Conservation (phyloP, 176 grass and related monocot species). For the Aegilops tauschii region DNA sequence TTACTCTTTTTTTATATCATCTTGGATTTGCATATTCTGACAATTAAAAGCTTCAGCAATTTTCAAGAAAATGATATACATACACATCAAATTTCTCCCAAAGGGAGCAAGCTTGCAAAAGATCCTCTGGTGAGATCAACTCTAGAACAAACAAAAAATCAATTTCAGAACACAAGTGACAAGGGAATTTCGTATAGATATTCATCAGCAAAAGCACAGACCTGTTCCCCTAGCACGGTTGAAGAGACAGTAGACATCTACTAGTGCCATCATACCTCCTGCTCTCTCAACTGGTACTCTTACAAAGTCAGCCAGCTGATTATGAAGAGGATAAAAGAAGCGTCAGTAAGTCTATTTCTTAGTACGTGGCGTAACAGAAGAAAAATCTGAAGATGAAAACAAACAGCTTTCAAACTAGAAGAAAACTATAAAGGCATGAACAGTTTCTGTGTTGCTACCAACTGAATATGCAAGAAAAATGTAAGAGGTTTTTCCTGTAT, state of each 20-base stretch:
- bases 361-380: neutral
- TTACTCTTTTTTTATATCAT: slow-evolving; percentile 22
- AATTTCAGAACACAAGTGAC: slow-evolving; percentile 22
- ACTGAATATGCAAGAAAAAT: neutral
- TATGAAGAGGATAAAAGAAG: slow-evolving; percentile 19
- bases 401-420: neutral
- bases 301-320: slow-evolving; percentile 87
- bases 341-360: slow-evolving; percentile 3
- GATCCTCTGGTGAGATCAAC: slow-evolving; percentile 96
- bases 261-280: slow-evolving; percentile 93
- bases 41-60: slow-evolving; percentile 29
- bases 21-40: slow-evolving; percentile 30
- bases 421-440: slow-evolving; percentile 2
- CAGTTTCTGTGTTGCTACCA: neutral
- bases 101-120: slow-evolving; percentile 90
- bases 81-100: slow-evolving; percentile 99
- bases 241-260: slow-evolving; percentile 93
- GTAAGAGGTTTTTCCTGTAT: neutral
- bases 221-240: slow-evolving; percentile 97
- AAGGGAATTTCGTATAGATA: slow-evolving; percentile 3
- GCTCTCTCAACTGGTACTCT: slow-evolving; percentile 86
- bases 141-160: slow-evolving; percentile 53
- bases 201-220: slow-evolving; percentile 33
- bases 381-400: neutral
- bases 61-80: slow-evolving; percentile 43